Conservation (phyloP, 371 early-diverging fungal species). For the Smittium culicis region DNA sequence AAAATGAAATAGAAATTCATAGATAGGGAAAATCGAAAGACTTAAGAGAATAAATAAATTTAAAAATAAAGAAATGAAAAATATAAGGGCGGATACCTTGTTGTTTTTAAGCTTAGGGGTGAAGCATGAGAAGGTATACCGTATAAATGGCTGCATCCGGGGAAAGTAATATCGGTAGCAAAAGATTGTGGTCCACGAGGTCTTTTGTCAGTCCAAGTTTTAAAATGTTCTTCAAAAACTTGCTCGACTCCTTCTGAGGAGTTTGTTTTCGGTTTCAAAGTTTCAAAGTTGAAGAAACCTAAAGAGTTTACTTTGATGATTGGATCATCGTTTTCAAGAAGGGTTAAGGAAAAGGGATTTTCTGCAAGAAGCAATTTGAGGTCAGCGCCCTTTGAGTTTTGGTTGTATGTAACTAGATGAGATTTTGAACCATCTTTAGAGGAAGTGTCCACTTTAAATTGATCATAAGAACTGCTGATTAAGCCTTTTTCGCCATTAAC, state of each 20-base stretch:
- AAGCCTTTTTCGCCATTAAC: slow-evolving; percentile 40
- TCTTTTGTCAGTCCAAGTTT: slow-evolving; percentile 72
- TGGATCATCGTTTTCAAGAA: slow-evolving; percentile 43
- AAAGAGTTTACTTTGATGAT: slow-evolving; percentile 65
- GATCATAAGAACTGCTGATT: slow-evolving; percentile 17
- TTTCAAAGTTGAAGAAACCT: slow-evolving; percentile 74
- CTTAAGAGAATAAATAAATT: not conserved
- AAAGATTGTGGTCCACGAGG: slow-evolving; percentile 86
- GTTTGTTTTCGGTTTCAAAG: slow-evolving; percentile 49
- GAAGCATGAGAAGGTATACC: slow-evolving; percentile 93
- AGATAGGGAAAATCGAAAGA: not conserved
- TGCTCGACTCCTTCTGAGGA: slow-evolving; percentile 40
- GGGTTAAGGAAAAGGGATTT: slow-evolving; percentile 37
- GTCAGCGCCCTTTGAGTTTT: slow-evolving; percentile 13
- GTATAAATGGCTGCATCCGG: slow-evolving; percentile 71
- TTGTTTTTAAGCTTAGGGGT: slow-evolving; percentile 64
- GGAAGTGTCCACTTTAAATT: slow-evolving; percentile 10
- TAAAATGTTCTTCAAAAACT: slow-evolving; percentile 80
- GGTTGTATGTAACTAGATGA: slow-evolving; percentile 16
- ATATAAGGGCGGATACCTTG: slow-evolving; percentile 28
- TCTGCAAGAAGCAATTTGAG: slow-evolving; percentile 23
- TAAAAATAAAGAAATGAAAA: not conserved
- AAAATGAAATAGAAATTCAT: too few relatives aligned
- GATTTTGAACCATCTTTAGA: slow-evolving; percentile 11
- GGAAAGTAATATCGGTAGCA: slow-evolving; percentile 83